These are phyloP conservation scores for Aspergillus fumigatiaffinis DNA, from an alignment of 2,329 filamentous ascomycete genomes.

Conservation along the genomic window DNA sequence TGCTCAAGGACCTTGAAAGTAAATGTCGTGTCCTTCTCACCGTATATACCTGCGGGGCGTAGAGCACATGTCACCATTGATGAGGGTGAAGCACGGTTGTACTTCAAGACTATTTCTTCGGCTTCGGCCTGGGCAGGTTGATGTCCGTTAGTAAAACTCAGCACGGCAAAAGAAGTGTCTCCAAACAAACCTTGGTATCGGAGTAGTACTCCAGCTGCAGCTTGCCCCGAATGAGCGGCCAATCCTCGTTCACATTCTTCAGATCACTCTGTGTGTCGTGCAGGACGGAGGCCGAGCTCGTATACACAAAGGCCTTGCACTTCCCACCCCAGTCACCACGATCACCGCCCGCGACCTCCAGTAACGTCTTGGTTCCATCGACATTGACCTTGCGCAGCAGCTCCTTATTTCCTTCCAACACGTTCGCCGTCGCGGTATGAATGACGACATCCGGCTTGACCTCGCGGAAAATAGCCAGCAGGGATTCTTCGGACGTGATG, in stretches of 20 bases:
- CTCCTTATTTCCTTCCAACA: conserved; percentile 49
- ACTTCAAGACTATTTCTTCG: conserved; percentile 73
- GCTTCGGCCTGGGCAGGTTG: conserved; percentile 59
- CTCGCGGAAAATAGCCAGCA: conserved; percentile 61
- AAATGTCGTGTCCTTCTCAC: conserved; percentile 77
- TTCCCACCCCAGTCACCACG: conserved; percentile 58
- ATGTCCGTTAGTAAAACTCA: not conserved
- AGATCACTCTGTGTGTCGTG: conserved; percentile 77
- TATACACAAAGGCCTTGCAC: conserved; percentile 78
- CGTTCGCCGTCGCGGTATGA: conserved; percentile 76
- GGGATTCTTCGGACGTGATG: conserved; percentile 63
- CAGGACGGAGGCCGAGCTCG: conserved; percentile 81
- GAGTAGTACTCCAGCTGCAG: conserved; percentile 79
- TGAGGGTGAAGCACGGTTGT: conserved; percentile 59
- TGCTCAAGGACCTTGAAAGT: conserved; percentile 71
- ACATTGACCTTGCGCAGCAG: conserved; percentile 81
- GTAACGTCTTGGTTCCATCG: conserved; percentile 72
- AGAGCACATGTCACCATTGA: conserved; percentile 73
- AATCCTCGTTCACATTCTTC: conserved; percentile 78
- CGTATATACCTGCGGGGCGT: conserved; percentile 85
- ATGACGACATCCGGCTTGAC: conserved; percentile 78
- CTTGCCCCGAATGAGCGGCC: conserved; percentile 69
- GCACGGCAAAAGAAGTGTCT: not conserved
- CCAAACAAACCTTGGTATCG: conserved; percentile 68
- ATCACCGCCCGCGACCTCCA: conserved; percentile 64